A percentile compares a stretch with the other conserved stretches of the same genome.
These are phyloP conservation scores for Hypocrella siamensis DNA, from an alignment of 2,329 filamentous ascomycete genomes.

Conservation along the genomic window DNA sequence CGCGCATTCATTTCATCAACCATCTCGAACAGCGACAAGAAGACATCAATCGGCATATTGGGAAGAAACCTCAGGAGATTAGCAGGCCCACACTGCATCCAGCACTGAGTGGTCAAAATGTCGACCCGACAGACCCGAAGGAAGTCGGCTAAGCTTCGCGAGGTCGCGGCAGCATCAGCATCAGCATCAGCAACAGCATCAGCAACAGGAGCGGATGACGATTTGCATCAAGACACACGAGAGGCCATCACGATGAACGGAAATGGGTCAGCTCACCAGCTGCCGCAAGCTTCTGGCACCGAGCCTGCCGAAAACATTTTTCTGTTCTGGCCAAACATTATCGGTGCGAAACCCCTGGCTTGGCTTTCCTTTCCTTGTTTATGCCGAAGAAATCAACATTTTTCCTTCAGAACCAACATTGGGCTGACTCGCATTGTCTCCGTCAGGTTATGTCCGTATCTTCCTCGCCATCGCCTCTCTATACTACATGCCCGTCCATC, in stretches of 20 bases:
- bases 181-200: neutral
- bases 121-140: conserved; percentile 21
- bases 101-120: too few relatives aligned
- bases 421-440: conserved; percentile 5
- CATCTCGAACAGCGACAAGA: too few relatives aligned
- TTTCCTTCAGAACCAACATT: conserved; percentile 1
- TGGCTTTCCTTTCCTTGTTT: neutral
- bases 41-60: too few relatives aligned
- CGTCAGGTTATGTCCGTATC: conserved; percentile 58
- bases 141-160: conserved; percentile 20
- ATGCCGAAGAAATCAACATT: neutral
- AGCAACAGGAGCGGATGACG: too few relatives aligned
- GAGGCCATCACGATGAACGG: conserved; percentile 22
- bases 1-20: too few relatives aligned
- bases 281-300: conserved; percentile 18
- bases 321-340: conserved; percentile 67
- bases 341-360: conserved; percentile 37
- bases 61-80: too few relatives aligned
- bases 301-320: conserved; percentile 57
- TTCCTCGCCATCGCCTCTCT: conserved; percentile 77
- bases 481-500: conserved; percentile 98
- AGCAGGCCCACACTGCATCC: too few relatives aligned
- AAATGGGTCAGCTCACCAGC: conserved; percentile 25
- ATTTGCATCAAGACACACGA: too few relatives aligned
- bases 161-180: conserved; percentile 9